phyloP scores from a whole-genome alignment of 1,284 basidiomycete genomes.

The Phenoliferia sp. region DNA sequence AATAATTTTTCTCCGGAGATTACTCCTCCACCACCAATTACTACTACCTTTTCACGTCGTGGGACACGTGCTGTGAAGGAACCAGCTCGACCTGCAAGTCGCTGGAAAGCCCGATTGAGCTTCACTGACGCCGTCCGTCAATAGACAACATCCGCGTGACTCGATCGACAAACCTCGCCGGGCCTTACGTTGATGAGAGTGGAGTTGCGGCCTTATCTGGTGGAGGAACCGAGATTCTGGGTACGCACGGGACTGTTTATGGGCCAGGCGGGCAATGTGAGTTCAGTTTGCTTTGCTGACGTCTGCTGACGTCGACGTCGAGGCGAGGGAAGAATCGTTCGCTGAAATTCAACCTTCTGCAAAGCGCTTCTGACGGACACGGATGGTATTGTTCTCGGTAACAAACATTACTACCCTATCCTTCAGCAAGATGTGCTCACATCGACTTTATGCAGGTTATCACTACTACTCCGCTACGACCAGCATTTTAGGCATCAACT shows the following conservation, averaged over 20 bases:
- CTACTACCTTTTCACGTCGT: slow-evolving; percentile 57
- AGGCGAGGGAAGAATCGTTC: too few species aligned
- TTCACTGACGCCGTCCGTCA: background rate
- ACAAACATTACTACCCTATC: too few species aligned
- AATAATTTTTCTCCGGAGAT: slow-evolving; percentile 9
- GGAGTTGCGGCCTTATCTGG: slow-evolving; percentile 50
- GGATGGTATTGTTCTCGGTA: too few species aligned
- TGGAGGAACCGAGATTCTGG: slow-evolving; percentile 54
- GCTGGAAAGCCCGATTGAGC: background rate
- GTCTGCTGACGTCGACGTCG: too few species aligned
- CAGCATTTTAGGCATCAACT: too few species aligned
- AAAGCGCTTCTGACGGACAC: too few species aligned
- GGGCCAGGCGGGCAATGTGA: slow-evolving; percentile 5
- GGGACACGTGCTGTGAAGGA: slow-evolving; percentile 56
- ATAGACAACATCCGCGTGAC: slow-evolving; percentile 56
- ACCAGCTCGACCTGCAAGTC: slow-evolving; percentile 51
- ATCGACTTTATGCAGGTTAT: too few species aligned
- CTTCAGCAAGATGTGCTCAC: too few species aligned
- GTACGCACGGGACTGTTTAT: slow-evolving; percentile 44
- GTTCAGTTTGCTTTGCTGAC: too few species aligned
- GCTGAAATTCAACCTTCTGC: too few species aligned
- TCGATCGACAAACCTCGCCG: slow-evolving; percentile 47
- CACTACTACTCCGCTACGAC: too few species aligned
- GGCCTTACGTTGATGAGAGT: slow-evolving; percentile 51
- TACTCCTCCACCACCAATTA: slow-evolving; percentile 49